These are phyloP conservation scores for Cyclostephanos tholiformis DNA, from an alignment of 108 stramenopile genomes.

Conservation along the genomic window DNA sequence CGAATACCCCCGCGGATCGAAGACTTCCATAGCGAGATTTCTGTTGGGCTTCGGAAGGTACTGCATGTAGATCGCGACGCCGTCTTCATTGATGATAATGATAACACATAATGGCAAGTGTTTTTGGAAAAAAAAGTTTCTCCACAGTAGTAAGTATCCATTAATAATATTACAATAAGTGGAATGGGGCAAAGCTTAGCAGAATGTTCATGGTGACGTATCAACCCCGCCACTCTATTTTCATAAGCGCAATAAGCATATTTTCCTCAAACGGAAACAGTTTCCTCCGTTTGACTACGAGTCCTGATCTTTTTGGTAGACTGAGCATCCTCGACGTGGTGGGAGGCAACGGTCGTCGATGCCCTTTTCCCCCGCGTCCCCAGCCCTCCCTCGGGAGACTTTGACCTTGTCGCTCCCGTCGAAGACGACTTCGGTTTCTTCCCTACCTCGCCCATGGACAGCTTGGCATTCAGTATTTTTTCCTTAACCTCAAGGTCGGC, in stretches of 20 bases:
- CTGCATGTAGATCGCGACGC: not conserved
- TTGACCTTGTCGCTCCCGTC: constrained; percentile 15
- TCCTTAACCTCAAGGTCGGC: constrained; percentile 20
- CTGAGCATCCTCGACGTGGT: constrained; percentile 25
- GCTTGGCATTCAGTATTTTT: constrained; percentile 46
- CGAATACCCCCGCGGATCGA: not conserved
- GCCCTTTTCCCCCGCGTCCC: constrained; percentile 34
- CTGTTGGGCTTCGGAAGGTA: constrained; percentile 25
- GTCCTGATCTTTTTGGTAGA: constrained; percentile 10
- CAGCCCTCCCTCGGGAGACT: constrained; percentile 15
- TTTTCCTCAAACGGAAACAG: constrained; percentile 1
- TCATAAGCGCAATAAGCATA: not conserved
- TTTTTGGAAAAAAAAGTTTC: not conserved
- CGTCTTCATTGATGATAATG: not conserved
- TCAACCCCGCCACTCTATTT: not conserved
- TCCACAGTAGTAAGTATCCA: not conserved
- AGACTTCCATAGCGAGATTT: constrained; percentile 9
- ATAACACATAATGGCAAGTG: no score
- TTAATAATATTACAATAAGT: constrained; percentile 3
- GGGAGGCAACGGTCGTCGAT: constrained; percentile 4
- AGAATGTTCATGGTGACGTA: not conserved
- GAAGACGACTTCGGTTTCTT: constrained; percentile 10
- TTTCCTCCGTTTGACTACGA: constrained; percentile 24
- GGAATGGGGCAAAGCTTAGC: not conserved
- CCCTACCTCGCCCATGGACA: constrained; percentile 35